These are phyloP conservation scores for Trichoderma brevicompactum DNA, from an alignment of 2,329 filamentous ascomycete genomes.

Conservation along the genomic window DNA sequence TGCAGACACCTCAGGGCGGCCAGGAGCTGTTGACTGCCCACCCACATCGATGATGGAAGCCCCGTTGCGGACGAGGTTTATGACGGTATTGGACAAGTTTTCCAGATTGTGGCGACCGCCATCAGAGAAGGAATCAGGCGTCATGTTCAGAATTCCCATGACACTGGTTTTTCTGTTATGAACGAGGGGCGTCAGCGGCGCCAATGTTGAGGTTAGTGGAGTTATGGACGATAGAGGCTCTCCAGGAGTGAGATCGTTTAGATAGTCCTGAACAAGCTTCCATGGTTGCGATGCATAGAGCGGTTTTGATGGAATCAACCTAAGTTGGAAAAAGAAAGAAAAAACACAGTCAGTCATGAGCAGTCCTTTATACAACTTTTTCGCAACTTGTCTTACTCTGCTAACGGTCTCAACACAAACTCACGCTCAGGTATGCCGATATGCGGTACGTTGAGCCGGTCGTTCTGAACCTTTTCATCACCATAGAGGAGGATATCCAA, in stretches of 20 bases:
- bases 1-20: conserved; percentile 67
- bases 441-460: conserved; percentile 84
- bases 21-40: conserved; percentile 88
- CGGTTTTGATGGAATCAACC: conserved; percentile 60
- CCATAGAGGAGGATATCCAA: conserved; percentile 89
- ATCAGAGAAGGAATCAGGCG: conserved; percentile 96
- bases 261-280: conserved; percentile 64
- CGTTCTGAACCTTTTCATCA: conserved; percentile 64
- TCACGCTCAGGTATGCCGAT: conserved; percentile 84
- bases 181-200: conserved; percentile 62
- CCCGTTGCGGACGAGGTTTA: conserved; percentile 66
- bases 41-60: conserved; percentile 90
- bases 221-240: conserved; percentile 62
- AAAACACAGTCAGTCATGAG: not conserved
- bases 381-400: conserved; percentile 60
- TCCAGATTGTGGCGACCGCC: conserved; percentile 67
- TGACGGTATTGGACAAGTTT: conserved; percentile 63
- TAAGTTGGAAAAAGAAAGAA: conserved; percentile 35
- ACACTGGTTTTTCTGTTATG: conserved; percentile 69
- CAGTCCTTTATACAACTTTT: not conserved
- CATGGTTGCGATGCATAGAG: conserved; percentile 60
- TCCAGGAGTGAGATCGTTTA: conserved; percentile 60
- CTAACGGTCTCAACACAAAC: conserved; percentile 87
- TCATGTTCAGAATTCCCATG: conserved; percentile 95
- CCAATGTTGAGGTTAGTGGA: conserved; percentile 52